Evolutionary conservation across 2,329 filamentous ascomycete species (phyloP).

Genomic region (Hypomyces rosellus): DNA sequence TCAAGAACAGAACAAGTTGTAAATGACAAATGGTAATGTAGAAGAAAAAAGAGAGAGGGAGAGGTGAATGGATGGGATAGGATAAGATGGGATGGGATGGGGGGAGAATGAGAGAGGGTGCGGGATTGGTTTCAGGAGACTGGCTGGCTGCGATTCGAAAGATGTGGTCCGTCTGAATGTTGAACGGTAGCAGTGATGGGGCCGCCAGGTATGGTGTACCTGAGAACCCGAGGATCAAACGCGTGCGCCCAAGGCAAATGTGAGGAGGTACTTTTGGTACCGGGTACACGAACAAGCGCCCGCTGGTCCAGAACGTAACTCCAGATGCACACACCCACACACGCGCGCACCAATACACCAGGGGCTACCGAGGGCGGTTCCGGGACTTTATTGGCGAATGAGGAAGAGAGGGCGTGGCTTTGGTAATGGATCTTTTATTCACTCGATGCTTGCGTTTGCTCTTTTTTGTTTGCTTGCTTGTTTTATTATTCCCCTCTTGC

Average conservation of each 20-base stretch:
- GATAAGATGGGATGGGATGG: constrained; percentile 1
- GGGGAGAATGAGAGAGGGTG: constrained; percentile 5
- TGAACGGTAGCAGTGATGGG: constrained; percentile 4
- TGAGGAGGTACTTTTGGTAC: constrained; percentile 2
- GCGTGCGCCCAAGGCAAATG: constrained; percentile 3
- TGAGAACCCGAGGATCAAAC: neutral
- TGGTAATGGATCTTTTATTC: too few relatives aligned
- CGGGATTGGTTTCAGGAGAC: constrained; percentile 12
- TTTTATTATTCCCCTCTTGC: too few relatives aligned
- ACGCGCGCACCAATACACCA: constrained; percentile 10
- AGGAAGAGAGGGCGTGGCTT: constrained; percentile 4
- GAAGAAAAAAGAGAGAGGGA: neutral
- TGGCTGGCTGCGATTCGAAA: constrained; percentile 7
- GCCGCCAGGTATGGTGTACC: constrained; percentile 9
- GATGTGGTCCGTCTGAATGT: constrained; percentile 12
- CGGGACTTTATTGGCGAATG: constrained; percentile 11
- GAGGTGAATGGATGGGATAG: neutral
- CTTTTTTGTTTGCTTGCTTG: too few relatives aligned
- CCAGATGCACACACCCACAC: constrained; percentile 12
- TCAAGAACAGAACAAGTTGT: constrained; percentile 4
- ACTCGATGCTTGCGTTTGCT: too few relatives aligned
- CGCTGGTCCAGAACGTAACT: constrained; percentile 12
- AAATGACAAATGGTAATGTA: neutral
- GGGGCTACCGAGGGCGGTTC: constrained; percentile 14
- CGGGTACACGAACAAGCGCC: constrained; percentile 12